Percentiles rank a stretch among this genome's conserved stretches.
These are phyloP conservation scores for Entamoeba moshkovskii DNA, from an alignment of 208 protist species.

Conservation along the genomic window DNA sequence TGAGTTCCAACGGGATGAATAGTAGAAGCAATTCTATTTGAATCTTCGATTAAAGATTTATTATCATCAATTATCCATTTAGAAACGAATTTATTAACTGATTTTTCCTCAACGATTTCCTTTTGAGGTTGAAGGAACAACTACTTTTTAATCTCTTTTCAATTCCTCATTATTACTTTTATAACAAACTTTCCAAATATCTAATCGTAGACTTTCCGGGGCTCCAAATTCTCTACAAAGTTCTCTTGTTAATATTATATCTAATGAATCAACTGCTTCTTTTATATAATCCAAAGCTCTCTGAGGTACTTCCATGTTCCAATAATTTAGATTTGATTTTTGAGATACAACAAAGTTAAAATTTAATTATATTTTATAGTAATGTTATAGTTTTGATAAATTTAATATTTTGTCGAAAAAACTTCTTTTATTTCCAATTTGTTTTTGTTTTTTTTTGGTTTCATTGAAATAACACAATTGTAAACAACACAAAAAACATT, in stretches of 20 bases:
- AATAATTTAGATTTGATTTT: no score
- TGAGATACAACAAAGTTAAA: no score
- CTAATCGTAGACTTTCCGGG: background rate
- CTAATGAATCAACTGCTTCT: background rate
- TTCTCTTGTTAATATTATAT: background rate
- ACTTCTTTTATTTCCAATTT: no score
- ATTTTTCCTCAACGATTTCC: background rate
- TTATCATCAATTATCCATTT: no score
- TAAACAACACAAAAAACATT: no score
- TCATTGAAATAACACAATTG: no score
- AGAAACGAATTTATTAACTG: no score
- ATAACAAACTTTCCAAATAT: background rate
- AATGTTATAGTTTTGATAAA: no score
- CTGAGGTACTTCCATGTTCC: background rate
- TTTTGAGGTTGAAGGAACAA: background rate
- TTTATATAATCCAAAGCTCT: background rate
- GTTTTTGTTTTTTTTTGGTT: no score
- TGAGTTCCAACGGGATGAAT: background rate
- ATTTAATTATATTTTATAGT: no score
- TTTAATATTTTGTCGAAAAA: no score
- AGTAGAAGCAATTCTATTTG: background rate
- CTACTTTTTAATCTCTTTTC: background rate
- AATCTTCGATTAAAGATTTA: background rate
- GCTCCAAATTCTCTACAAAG: background rate
- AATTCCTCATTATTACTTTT: no score